These are phyloP conservation scores for Balansia obtecta DNA, from an alignment of 2,329 filamentous ascomycete genomes.

Conservation along the genomic window DNA sequence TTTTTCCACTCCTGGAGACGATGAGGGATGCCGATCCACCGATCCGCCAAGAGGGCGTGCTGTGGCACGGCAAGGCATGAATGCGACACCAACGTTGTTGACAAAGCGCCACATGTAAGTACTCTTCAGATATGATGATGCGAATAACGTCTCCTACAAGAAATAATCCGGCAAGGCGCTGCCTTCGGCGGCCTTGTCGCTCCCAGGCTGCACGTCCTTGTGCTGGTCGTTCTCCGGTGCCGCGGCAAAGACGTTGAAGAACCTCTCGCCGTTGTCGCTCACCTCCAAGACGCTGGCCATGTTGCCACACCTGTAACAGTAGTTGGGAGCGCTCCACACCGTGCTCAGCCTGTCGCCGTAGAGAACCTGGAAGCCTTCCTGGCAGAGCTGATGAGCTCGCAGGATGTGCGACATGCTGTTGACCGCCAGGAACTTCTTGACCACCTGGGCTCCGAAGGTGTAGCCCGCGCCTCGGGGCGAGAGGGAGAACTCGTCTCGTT, in stretches of 20 bases:
- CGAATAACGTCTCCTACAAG: conserved; percentile 31
- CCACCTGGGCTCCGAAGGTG: conserved; percentile 93
- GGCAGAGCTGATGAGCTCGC: conserved; percentile 94
- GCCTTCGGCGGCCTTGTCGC: conserved; percentile 56
- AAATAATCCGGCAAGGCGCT: conserved; percentile 60
- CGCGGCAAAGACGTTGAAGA: conserved; percentile 96
- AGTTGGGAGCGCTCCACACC: conserved; percentile 96
- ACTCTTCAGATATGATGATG: too few species aligned
- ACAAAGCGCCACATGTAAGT: neutral
- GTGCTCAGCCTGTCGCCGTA: conserved; percentile 92
- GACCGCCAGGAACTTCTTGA: conserved; percentile 94
- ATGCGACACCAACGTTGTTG: neutral
- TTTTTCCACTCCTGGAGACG: neutral
- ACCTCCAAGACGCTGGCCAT: conserved; percentile 96
- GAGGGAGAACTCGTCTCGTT: conserved; percentile 91
- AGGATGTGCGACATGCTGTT: conserved; percentile 97
- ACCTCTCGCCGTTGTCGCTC: conserved; percentile 80
- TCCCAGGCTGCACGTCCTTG: conserved; percentile 68
- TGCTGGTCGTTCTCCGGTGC: conserved; percentile 91
- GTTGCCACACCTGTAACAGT: conserved; percentile 92
- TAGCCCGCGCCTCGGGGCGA: conserved; percentile 91
- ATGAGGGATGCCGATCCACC: neutral
- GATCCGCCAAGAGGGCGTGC: neutral
- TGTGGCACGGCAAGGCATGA: neutral
- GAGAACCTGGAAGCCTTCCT: conserved; percentile 93